Evolutionary conservation across 2,329 filamentous ascomycete species (phyloP), one percentile per base, ranked within the genome.

Genomic region (Onygenales sp.): DNA sequence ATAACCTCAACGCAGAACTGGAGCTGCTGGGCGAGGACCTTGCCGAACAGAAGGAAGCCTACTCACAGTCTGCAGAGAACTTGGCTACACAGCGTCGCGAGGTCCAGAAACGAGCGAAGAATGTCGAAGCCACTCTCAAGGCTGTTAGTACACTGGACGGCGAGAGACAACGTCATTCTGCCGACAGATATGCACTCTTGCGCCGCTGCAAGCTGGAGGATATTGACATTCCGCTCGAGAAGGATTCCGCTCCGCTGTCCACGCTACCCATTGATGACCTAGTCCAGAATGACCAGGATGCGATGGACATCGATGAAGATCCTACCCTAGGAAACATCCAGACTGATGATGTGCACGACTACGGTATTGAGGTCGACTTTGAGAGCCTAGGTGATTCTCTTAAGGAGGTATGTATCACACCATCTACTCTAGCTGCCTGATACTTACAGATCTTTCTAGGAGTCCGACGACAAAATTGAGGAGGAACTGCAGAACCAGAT

Each of bases 171-270:
- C 88, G 87, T 63, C 89, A 89, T 64, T 88, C 86, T 55, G 85
- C 89, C 0, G 84, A 82, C 62, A 88, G 93, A 66, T 95, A 95
- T 66, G 84, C 84, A 44, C 75, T 95, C 46, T 79, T 98, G 51
- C 84, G 90, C 64, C 84, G 89, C 57, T 97, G 92, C 75, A 92
- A 94, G 66, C 83, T 98, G 46, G 92, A 97, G 66, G 91, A 96
- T 65, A 88, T 97, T 60, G 83, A 86, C 58, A 80, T 98, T 55
- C 93, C 93, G 2, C 78, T 98, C 21, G 74, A 78, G 2, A 75
- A 83, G 54, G 85, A 84, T 27, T 95, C 89, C 2, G 76, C 75
- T 36, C 73, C 76, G 6, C 77, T 98, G 27, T 89, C 95, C 62
- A 82, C 85, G 58, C 78, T 98, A 50, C 93, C 93, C 2, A 89